Conservation (phyloP, 192 early-diverging fungal genomes). For the Chytriomyces sp. region DNA sequence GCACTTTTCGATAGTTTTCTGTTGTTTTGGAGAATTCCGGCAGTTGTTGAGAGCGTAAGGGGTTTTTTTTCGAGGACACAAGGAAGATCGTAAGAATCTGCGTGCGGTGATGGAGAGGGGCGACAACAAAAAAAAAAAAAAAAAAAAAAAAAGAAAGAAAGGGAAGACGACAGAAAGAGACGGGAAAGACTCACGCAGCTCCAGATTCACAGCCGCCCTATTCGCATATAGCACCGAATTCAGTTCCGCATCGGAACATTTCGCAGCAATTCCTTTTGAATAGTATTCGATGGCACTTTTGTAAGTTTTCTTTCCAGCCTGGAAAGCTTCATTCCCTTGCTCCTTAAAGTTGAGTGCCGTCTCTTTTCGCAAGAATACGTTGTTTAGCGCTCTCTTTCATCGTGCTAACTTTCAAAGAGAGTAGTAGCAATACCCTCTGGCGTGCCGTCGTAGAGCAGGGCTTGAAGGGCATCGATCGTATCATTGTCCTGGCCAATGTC, state of each 20-base stretch:
- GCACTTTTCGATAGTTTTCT: slow-evolving; percentile 84
- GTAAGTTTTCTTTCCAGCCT: slow-evolving; percentile 67
- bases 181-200: slow-evolving; percentile 62
- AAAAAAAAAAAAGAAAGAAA: background rate
- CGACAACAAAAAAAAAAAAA: background rate
- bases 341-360: slow-evolving; percentile 92
- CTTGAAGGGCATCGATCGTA: slow-evolving; percentile 80
- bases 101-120: too few relatives aligned
- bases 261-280: slow-evolving; percentile 79
- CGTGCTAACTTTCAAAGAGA: slow-evolving; percentile 3
- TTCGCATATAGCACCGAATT: slow-evolving; percentile 83
- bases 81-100: too few relatives aligned
- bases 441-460: slow-evolving; percentile 87
- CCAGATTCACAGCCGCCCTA: slow-evolving; percentile 90
- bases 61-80: too few relatives aligned
- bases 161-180: background rate
- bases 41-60: background rate
- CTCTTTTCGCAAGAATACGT: slow-evolving; percentile 45
- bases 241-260: slow-evolving; percentile 74
- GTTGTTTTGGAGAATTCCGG: slow-evolving; percentile 14
- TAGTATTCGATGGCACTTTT: slow-evolving; percentile 84
- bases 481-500: slow-evolving; percentile 74
- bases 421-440: slow-evolving; percentile 72
- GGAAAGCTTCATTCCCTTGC: slow-evolving; percentile 94
- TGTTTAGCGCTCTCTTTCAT: background rate